Conservation (phyloP, 2,329 filamentous ascomycete species). For the Aureobasidium sp. region DNA sequence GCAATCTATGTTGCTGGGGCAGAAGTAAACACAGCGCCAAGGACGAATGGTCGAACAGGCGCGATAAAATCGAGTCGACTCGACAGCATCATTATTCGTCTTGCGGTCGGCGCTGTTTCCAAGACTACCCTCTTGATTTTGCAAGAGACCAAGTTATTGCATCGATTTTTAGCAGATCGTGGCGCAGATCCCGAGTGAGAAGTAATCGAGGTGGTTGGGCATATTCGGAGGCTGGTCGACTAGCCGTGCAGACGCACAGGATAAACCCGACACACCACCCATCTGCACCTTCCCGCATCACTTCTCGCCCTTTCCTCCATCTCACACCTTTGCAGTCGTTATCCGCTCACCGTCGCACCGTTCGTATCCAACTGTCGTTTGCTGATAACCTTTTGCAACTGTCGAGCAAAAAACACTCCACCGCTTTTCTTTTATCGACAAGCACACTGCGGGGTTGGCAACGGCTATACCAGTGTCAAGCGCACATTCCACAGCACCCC, state of each 20-base stretch:
- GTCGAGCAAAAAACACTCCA: not conserved
- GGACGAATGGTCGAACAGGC: conserved; percentile 3
- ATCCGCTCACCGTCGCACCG: conserved; percentile 3
- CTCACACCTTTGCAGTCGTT: not conserved
- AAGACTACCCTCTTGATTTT: not conserved
- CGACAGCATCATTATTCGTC: not conserved
- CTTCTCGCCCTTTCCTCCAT: not conserved
- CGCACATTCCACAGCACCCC: not conserved
- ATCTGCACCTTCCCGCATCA: conserved; percentile 8
- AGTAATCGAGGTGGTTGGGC: conserved; percentile 11
- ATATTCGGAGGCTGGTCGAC: conserved; percentile 5
- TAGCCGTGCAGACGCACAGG: conserved; percentile 8
- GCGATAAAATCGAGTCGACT: not conserved
- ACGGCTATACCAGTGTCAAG: conserved; percentile 1
- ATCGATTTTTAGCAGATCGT: not conserved
- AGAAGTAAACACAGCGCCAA: conserved; percentile 13
- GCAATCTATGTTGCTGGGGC: conserved; percentile 5
- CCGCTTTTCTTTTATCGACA: not conserved
- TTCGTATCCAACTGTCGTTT: not conserved
- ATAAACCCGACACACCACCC: conserved; percentile 4
- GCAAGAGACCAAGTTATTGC: not conserved
- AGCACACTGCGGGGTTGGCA: conserved; percentile 8
- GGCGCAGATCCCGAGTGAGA: not conserved
- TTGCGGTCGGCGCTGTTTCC: not conserved
- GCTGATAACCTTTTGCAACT: not conserved